Base-by-base conservation (phyloP, 106 monocot genomes). In the Dactylorhiza incarnata region DNA sequence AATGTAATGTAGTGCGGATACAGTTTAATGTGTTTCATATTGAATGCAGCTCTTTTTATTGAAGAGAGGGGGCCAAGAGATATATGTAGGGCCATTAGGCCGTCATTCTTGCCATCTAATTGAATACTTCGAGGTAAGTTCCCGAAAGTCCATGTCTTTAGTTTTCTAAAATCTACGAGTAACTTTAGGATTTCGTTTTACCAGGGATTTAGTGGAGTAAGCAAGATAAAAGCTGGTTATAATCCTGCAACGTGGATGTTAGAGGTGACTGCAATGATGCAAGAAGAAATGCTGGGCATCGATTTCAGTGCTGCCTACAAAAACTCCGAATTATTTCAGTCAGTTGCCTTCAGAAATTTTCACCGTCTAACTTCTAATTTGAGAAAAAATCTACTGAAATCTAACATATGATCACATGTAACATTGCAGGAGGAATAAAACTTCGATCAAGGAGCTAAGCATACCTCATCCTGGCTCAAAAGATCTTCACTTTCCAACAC, bases 181-280 rank as follows among this genome's bases (percentile, higher is more conserved):
- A 14, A 51, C 0, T 50, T 11, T 72, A 65, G 13, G 37, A 50
- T 16, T 53, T 44, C 2, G 19, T 37, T 46, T 70, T 70, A 16
- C 8, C 75, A 84, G 82, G 73, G 58, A 48, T 49, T 86, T 37
- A 11, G 79, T 9, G 85, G 79, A 46, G 81, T 86, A 5, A 68
- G 49, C 6, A 82, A 79, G 73, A 86, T 86, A 61, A 86, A 79
- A 59, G 72, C 78, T 56, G 78, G 85, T 3, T 85, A 85, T 58
- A 85, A 81, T 70, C 85, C 85, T 26, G 85, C 85, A 25, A 85
- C 85, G 26, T 85, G 85, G 85, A 82, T 85, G 82, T 76, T 85
- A 74, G 85, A 85, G 73, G 79, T 82, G 16, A 82, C 85, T 15
- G 72, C 78, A 24, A 10, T 48, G 12, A 72, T 76, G 24, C 82